These are phyloP conservation scores for Barnettozyma populi DNA, from an alignment of 805 yeast genomes.

Conservation along the genomic window DNA sequence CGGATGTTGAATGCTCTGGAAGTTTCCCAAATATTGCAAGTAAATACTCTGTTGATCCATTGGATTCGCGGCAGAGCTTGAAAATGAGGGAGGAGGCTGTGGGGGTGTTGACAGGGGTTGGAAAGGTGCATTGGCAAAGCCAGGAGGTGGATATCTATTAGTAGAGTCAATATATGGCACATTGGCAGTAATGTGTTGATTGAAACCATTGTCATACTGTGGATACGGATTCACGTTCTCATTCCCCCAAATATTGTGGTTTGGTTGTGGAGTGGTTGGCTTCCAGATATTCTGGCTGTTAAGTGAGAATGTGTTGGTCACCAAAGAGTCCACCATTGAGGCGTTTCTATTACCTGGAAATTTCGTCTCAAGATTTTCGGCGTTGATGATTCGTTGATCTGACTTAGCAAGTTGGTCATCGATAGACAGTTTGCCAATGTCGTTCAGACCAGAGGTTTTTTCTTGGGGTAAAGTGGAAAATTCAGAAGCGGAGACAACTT, in stretches of 20 bases:
- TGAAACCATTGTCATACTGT: neutral
- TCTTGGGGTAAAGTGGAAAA: neutral
- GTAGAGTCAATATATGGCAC: neutral
- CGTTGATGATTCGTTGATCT: neutral
- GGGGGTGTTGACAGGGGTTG: neutral
- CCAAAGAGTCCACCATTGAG: slow-evolving; percentile 2
- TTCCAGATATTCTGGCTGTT: slow-evolving; percentile 7
- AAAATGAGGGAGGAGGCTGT: neutral
- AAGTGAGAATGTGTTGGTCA: slow-evolving; percentile 2
- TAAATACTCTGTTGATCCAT: slow-evolving; percentile 4
- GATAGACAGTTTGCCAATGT: neutral
- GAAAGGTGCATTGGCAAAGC: neutral
- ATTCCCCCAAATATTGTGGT: slow-evolving; percentile 1
- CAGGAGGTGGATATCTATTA: neutral
- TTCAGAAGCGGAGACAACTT: neutral
- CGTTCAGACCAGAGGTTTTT: neutral
- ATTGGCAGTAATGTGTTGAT: neutral
- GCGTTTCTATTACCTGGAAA: neutral
- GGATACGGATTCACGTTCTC: slow-evolving; percentile 1
- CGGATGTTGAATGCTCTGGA: slow-evolving; percentile 1
- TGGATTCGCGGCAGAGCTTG: neutral
- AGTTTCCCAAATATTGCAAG: slow-evolving; percentile 5
- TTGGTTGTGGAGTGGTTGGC: neutral
- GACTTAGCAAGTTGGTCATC: neutral
- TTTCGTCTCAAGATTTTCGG: slow-evolving; percentile 13